phyloP scores from a whole-genome alignment of 306 rosid genomes.

The Spatholobus suberectus region DNA sequence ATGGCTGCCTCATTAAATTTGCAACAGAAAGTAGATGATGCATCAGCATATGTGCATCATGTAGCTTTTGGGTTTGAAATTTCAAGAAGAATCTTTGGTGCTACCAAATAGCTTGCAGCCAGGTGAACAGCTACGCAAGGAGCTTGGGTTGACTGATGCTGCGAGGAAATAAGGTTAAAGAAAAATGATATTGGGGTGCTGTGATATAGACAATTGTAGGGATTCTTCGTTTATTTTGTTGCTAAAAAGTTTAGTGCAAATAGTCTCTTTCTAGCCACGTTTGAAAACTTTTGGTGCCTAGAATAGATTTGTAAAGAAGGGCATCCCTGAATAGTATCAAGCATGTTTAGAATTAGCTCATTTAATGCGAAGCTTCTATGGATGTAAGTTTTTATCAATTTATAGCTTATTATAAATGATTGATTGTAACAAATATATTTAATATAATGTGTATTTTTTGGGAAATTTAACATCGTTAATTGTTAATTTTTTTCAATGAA shows the following conservation, averaged over 20 bases:
- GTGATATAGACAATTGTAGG: background rate
- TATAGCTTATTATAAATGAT: too few species aligned
- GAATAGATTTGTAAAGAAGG: background rate
- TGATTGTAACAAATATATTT: too few species aligned
- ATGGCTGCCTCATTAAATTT: slow-evolving; percentile 60
- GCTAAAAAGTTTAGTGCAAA: background rate
- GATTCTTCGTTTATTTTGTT: slow-evolving; percentile 19
- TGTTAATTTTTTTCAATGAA: too few species aligned
- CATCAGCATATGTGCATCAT: slow-evolving; percentile 76
- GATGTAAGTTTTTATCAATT: too few species aligned
- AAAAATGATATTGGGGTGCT: slow-evolving; percentile 34
- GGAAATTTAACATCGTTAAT: too few species aligned
- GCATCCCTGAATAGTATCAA: slow-evolving; percentile 5
- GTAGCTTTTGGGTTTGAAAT: slow-evolving; percentile 76
- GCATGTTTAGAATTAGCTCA: background rate
- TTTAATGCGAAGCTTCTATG: slow-evolving; percentile 8
- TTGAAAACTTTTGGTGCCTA: slow-evolving; percentile 13
- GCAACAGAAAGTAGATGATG: slow-evolving; percentile 57
- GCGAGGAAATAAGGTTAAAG: slow-evolving; percentile 44
- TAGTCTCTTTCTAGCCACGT: slow-evolving; percentile 22
- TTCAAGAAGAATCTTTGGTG: slow-evolving; percentile 83
- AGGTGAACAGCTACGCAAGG: slow-evolving; percentile 75
- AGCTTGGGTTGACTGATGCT: slow-evolving; percentile 66
- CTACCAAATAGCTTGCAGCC: slow-evolving; percentile 85
- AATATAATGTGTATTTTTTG: too few species aligned